phyloP scores from a whole-genome alignment of 257 asterid genomes.

The Rauvolfia tetraphylla region DNA sequence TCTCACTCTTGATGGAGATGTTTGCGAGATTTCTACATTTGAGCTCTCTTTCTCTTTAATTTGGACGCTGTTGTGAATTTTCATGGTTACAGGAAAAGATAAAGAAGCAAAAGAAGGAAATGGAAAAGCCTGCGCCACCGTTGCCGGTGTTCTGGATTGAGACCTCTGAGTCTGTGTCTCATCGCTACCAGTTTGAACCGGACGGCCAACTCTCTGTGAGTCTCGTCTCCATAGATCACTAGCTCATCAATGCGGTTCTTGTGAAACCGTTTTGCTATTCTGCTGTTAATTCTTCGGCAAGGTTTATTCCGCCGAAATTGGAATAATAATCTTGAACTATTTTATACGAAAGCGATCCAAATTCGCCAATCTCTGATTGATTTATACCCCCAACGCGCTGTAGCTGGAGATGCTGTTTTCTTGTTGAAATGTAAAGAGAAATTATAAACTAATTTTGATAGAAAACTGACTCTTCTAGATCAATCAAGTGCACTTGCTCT shows the following conservation, averaged over 20 bases:
- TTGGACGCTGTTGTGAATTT: neutral
- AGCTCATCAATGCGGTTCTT: neutral
- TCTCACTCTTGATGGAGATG: neutral
- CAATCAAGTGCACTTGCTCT: neutral
- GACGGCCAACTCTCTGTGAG: conserved; percentile 77
- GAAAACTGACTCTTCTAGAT: neutral
- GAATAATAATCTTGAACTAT: neutral
- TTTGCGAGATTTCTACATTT: neutral
- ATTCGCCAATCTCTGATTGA: neutral
- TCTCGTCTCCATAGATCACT: neutral
- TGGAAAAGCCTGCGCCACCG: conserved; percentile 27
- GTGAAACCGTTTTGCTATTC: neutral
- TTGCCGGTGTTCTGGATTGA: conserved; percentile 76
- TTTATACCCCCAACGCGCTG: neutral
- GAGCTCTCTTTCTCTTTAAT: neutral
- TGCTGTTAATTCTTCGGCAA: neutral
- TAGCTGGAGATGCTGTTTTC: neutral
- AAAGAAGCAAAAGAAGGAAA: conserved; percentile 45
- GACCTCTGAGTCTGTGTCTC: conserved; percentile 66
- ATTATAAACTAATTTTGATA: neutral
- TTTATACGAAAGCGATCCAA: no score
- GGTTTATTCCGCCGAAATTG: neutral
- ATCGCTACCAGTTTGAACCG: conserved; percentile 62
- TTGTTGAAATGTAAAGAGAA: no score
- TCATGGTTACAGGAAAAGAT: conserved; percentile 45